Conservation (phyloP, 1,284 basidiomycete species). For the Ganoderma lingzhi region DNA sequence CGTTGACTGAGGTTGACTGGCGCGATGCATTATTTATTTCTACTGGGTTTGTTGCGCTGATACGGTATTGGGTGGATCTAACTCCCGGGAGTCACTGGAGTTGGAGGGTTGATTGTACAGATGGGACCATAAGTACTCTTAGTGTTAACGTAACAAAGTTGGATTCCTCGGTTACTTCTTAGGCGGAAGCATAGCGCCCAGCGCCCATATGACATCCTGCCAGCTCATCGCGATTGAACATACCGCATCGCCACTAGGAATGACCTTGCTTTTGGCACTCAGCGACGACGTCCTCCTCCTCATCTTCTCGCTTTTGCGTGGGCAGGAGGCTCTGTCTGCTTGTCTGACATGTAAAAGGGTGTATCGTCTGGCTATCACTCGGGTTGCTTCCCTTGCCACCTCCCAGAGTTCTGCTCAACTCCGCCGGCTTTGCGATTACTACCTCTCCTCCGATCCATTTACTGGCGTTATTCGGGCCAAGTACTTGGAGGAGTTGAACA, state of each 20-base stretch:
- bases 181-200: background rate
- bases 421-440: constrained; percentile 4
- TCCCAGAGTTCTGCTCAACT: constrained; percentile 1
- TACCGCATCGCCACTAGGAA: constrained; percentile 3
- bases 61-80: background rate
- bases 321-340: constrained; percentile 16
- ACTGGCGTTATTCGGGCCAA: background rate
- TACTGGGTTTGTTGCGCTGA: too few relatives aligned
- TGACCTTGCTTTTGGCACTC: constrained; percentile 17
- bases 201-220: background rate
- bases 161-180: too few relatives aligned
- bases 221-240: background rate
- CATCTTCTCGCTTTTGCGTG: constrained; percentile 14
- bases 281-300: constrained; percentile 24
- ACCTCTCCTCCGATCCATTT: background rate
- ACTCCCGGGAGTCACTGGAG: too few relatives aligned
- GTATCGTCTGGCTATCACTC: constrained; percentile 14
- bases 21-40: background rate
- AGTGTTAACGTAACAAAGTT: too few relatives aligned
- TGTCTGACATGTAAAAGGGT: constrained; percentile 19
- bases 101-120: background rate
- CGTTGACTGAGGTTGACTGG: constrained; percentile 1
- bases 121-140: too few relatives aligned
- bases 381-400: constrained; percentile 6
- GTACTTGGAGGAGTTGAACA: constrained; percentile 8